Base-by-base conservation (phyloP, 164 flowering plant genomes). In the Vitis amurensis region DNA sequence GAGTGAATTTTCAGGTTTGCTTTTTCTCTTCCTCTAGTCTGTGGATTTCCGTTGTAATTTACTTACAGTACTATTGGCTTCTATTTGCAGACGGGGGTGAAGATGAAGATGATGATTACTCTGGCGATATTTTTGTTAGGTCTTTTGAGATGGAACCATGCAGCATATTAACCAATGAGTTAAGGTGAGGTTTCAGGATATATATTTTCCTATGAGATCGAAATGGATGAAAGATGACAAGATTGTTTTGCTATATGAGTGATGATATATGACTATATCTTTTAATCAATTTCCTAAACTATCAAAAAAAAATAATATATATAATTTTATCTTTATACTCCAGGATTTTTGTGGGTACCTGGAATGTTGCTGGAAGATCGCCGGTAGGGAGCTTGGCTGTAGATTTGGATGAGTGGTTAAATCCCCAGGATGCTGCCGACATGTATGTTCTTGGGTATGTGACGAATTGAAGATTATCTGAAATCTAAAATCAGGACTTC, bases 331-430 rank as follows among this genome's bases (percentile, higher is more conserved):
- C 31, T 58, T 19, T 3, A 12, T 50, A 29, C 53, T 61, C 48
- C 70, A 91, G 94, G 73, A 72, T 89, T 49, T 88, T 91, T 72
- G 91, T 88, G 65, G 94, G 91, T 13, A 86, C 94, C 58, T 91
- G 97, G 94, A 89, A 91, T 80, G 91, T 91, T 49, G 94, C 89
- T n/a, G 97, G 97, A 73, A 85, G 83, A 71, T 82, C 90, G 66
- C 93, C 93, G 13, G 76, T 78, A 7, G 91, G 87, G 29, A 84
- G 90, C 80, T 79, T 89, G 76, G 88, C 81, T 4, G 88, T 74
- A 5, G 96, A 88, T 76, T 78, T 91, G 71, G 93, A 86, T 14
- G 93, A 91, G 47, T 91, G 94, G 93, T 74, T 91, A 67, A 87
- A 89, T 79, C 86, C 82, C 37, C 80, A 81, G 69, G 85, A 87